These are phyloP conservation scores for Fraxinus excelsior DNA, from an alignment of 257 asterid genomes.

Conservation along the genomic window DNA sequence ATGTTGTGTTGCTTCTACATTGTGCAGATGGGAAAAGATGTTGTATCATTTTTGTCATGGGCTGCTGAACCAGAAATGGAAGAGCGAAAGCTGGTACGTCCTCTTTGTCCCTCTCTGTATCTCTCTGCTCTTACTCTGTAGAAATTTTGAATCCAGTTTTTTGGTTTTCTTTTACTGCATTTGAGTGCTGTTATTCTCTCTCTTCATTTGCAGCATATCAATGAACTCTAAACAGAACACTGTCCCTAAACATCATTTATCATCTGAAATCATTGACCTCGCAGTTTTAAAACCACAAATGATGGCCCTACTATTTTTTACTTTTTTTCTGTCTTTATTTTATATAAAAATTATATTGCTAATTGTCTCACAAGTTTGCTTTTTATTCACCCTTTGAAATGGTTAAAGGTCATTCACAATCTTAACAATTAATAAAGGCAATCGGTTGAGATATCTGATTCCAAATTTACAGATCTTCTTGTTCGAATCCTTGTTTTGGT, in stretches of 20 bases:
- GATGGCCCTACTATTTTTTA: background rate
- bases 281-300: background rate
- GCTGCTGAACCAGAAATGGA: conserved; percentile 91
- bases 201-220: background rate
- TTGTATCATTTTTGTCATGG: conserved; percentile 71
- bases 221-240: background rate
- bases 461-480: background rate
- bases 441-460: background rate
- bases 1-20: conserved; percentile 1
- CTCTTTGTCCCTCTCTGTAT: background rate
- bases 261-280: background rate
- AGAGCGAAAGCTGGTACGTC: conserved; percentile 68
- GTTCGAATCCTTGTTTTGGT: background rate
- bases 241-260: background rate
- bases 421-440: background rate
- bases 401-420: background rate
- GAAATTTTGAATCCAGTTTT: background rate
- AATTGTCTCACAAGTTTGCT: background rate
- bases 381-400: background rate
- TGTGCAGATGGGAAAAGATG: conserved; percentile 72
- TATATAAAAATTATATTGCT: background rate
- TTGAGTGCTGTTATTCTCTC: background rate
- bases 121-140: background rate
- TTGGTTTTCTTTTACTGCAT: background rate
- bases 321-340: background rate